Evolutionary conservation across 805 yeast genomes (phyloP).

Genomic region (Lipomyces anomalus): DNA sequence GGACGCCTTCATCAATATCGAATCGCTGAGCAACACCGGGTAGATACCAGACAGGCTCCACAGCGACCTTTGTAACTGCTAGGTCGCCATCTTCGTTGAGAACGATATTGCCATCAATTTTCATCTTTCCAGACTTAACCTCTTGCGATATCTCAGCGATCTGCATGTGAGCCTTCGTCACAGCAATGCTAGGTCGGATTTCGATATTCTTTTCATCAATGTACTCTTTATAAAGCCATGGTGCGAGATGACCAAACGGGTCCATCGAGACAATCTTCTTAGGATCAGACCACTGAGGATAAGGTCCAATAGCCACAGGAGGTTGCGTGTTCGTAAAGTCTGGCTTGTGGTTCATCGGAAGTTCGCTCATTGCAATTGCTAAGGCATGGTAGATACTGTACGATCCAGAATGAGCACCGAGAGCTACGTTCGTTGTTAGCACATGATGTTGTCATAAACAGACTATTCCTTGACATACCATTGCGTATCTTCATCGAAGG

Average conservation of each 20-base stretch:
- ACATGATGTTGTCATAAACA: background rate
- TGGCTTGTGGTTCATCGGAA: slow-evolving; percentile 48
- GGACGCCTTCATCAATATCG: slow-evolving; percentile 49
- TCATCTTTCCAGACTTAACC: slow-evolving; percentile 47
- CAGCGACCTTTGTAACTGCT: slow-evolving; percentile 58
- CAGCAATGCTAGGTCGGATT: slow-evolving; percentile 58
- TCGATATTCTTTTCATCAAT: slow-evolving; percentile 42
- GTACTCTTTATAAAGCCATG: slow-evolving; percentile 48
- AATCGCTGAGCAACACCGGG: slow-evolving; percentile 65
- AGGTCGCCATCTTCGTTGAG: slow-evolving; percentile 56
- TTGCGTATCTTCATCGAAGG: slow-evolving; percentile 51
- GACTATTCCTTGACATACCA: slow-evolving; percentile 30
- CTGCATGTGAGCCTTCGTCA: slow-evolving; percentile 61
- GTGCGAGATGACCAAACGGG: slow-evolving; percentile 62
- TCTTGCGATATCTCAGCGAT: slow-evolving; percentile 53
- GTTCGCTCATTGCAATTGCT: slow-evolving; percentile 56
- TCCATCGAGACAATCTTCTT: slow-evolving; percentile 61
- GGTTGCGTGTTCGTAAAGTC: slow-evolving; percentile 63
- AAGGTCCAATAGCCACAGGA: slow-evolving; percentile 49
- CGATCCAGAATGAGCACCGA: slow-evolving; percentile 62
- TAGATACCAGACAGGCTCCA: slow-evolving; percentile 65
- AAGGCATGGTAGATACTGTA: slow-evolving; percentile 61
- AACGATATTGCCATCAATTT: slow-evolving; percentile 57
- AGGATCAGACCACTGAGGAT: slow-evolving; percentile 50
- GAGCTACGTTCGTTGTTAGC: slow-evolving; percentile 24